Evolutionary conservation across 2,329 filamentous ascomycete species (phyloP).

Genomic region (Ascochyta pisi): DNA sequence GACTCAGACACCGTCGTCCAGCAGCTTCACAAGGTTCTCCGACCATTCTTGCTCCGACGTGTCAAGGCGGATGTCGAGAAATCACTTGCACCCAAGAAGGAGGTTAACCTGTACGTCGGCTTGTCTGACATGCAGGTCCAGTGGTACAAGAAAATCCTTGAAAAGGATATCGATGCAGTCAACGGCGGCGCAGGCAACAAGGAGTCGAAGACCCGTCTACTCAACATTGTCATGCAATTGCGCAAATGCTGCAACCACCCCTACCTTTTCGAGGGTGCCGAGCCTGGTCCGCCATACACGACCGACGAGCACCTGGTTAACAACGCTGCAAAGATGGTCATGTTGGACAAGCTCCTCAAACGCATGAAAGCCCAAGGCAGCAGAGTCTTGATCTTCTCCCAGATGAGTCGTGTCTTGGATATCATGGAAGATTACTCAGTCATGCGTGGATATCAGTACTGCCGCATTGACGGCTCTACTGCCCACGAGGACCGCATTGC

Average conservation of each 20-base stretch:
- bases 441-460: constrained; percentile 93
- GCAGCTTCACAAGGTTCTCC: constrained; percentile 89
- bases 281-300: constrained; percentile 96
- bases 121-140: constrained; percentile 99
- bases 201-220: constrained; percentile 93
- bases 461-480: constrained; percentile 94
- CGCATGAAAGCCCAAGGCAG: constrained; percentile 87
- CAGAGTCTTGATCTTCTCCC: constrained; percentile 97
- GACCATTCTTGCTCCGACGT: constrained; percentile 91
- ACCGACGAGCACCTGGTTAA: constrained; percentile 94
- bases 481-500: constrained; percentile 97
- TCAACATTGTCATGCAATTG: constrained; percentile 99
- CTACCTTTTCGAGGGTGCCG: constrained; percentile 96
- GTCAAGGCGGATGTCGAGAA: constrained; percentile 99
- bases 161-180: constrained; percentile 98
- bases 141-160: constrained; percentile 98
- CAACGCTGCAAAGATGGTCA: constrained; percentile 97
- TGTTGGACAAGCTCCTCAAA: constrained; percentile 88
- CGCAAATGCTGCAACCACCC: constrained; percentile 99
- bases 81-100: constrained; percentile 95
- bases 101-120: constrained; percentile 94
- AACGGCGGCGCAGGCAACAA: constrained; percentile 96
- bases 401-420: constrained; percentile 97
- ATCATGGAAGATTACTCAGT: constrained; percentile 99
- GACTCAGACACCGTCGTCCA: constrained; percentile 97